Conservation (phyloP, 73 alveolate species). For the Paramecium pentaurelia region DNA sequence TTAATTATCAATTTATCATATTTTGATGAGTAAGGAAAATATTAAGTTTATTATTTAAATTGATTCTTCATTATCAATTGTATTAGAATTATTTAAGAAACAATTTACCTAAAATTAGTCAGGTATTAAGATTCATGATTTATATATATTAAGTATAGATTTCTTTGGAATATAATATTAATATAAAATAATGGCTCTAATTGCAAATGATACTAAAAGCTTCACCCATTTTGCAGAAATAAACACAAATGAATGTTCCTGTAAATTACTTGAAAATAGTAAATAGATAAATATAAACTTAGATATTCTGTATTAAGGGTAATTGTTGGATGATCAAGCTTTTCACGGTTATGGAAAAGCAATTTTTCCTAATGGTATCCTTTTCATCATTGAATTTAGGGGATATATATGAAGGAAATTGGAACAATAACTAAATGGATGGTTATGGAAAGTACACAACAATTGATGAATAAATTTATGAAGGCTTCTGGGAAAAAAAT, state of each 20-base stretch:
- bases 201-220: not conserved
- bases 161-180: not conserved
- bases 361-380: not conserved
- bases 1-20: not conserved
- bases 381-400: not conserved
- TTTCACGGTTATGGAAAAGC: not conserved
- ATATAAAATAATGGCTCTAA: not conserved
- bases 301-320: not conserved
- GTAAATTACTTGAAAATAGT: not conserved
- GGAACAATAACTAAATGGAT: constrained; percentile 35
- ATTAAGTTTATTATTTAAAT: not conserved
- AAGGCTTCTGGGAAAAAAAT: not conserved
- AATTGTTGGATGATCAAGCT: not conserved
- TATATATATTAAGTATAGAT: not conserved
- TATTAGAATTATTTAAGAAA: not conserved
- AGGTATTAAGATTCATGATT: not conserved
- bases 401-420: constrained; percentile 13
- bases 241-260: not conserved
- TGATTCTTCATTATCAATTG: not conserved
- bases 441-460: constrained; percentile 25
- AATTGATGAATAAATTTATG: not conserved
- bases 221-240: not conserved
- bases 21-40: not conserved
- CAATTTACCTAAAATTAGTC: not conserved
- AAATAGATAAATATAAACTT: not conserved